Conservation (phyloP, 2,329 filamentous ascomycete species). For the Cladophialophora chaetospira region DNA sequence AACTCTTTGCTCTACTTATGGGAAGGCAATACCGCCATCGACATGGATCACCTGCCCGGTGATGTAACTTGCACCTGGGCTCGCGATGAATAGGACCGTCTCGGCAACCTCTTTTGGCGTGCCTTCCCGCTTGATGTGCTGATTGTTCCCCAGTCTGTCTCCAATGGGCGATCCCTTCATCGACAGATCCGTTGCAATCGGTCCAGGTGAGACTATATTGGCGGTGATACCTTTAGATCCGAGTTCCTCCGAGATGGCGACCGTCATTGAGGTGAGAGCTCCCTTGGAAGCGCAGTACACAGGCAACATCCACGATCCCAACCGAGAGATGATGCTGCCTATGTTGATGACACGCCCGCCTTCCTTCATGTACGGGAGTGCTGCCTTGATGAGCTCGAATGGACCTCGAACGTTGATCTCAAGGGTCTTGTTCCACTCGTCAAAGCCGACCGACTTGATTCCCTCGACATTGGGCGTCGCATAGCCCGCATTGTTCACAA, state of each 20-base stretch:
- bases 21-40: conserved; percentile 44
- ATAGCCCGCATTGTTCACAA: conserved; percentile 30
- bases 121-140: conserved; percentile 51
- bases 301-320: conserved; percentile 23
- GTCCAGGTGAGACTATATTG: conserved; percentile 56
- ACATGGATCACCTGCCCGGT: conserved; percentile 52
- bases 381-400: conserved; percentile 56
- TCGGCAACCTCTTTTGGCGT: conserved; percentile 54
- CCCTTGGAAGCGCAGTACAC: conserved; percentile 60
- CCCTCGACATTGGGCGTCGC: conserved; percentile 17
- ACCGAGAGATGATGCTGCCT: conserved; percentile 26
- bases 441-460: conserved; percentile 28
- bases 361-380: conserved; percentile 52
- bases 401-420: conserved; percentile 60
- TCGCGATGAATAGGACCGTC: conserved; percentile 48
- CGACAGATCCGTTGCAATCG: conserved; percentile 60
- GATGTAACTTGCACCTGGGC: conserved; percentile 45
- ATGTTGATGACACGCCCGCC: conserved; percentile 55
- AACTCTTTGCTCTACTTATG: conserved; percentile 7
- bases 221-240: conserved; percentile 51
- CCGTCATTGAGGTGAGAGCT: conserved; percentile 61
- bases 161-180: conserved; percentile 51
- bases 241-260: conserved; percentile 58
- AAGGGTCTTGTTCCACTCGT: conserved; percentile 53
- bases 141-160: conserved; percentile 48